These are phyloP conservation scores for Arachis stenosperma DNA, from an alignment of 306 rosid species.

Conservation along the genomic window DNA sequence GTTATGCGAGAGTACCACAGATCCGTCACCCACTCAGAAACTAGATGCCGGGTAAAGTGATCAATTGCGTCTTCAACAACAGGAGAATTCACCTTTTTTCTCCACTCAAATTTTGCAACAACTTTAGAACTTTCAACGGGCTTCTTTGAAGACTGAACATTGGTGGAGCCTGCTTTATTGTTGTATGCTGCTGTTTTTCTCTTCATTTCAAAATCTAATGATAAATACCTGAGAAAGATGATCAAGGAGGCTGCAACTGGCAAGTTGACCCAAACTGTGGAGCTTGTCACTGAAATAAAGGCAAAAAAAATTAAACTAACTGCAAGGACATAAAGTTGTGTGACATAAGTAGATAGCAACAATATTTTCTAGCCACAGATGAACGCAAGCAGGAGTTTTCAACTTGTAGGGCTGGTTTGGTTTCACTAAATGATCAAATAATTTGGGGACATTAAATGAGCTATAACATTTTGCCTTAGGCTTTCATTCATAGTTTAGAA, in stretches of 20 bases:
- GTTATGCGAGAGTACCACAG: conserved; percentile 94
- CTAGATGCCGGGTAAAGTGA: conserved; percentile 75
- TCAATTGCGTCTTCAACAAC: conserved; percentile 92
- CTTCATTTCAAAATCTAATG: conserved; percentile 85
- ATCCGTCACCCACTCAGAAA: conserved; percentile 93
- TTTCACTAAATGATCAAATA: conserved; percentile 29
- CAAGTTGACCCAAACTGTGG: conserved; percentile 96
- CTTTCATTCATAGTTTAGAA: conserved; percentile 23
- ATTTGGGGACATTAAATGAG: neutral
- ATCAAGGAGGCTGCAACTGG: conserved; percentile 89
- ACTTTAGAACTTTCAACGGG: conserved; percentile 55
- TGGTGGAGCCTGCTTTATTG: conserved; percentile 58
- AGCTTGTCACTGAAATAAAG: conserved; percentile 89
- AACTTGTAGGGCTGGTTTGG: conserved; percentile 23
- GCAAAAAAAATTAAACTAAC: conserved; percentile 43
- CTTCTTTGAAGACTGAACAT: conserved; percentile 56
- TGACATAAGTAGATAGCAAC: conserved; percentile 22
- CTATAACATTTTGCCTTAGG: neutral
- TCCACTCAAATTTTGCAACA: conserved; percentile 77
- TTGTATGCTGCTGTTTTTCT: conserved; percentile 86
- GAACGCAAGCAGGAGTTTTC: conserved; percentile 5
- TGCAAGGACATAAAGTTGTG: conserved; percentile 32
- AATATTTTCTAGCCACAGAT: conserved; percentile 7
- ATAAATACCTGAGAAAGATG: conserved; percentile 71
- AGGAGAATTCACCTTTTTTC: conserved; percentile 87